Evolutionary conservation across 257 asterid genomes (phyloP).

Genomic region (Jacaranda copaia): DNA sequence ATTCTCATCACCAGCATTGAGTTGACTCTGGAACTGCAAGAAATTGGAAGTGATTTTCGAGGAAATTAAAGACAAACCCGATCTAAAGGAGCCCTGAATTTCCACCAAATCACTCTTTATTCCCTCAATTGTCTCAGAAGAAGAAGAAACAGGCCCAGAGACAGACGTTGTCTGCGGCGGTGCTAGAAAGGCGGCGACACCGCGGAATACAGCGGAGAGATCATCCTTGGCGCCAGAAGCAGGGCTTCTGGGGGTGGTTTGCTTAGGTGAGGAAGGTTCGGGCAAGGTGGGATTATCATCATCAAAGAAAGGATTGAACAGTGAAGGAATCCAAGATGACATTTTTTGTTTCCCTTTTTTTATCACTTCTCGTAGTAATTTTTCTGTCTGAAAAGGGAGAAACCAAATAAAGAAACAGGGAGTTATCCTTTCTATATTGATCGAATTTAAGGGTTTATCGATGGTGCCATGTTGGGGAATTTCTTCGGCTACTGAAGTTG

Average conservation of each 20-base stretch:
- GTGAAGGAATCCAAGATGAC: slow-evolving; percentile 74
- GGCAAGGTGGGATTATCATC: slow-evolving; percentile 37
- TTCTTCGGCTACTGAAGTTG: neutral
- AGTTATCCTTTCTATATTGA: neutral
- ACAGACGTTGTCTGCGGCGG: slow-evolving; percentile 51
- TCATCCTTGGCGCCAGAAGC: slow-evolving; percentile 52
- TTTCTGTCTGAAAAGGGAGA: neutral
- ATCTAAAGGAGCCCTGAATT: slow-evolving; percentile 71
- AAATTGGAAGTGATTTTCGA: slow-evolving; percentile 67
- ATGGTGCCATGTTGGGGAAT: neutral
- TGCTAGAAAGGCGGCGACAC: slow-evolving; percentile 74
- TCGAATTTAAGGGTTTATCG: neutral
- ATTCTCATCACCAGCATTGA: slow-evolving; percentile 35
- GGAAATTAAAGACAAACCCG: slow-evolving; percentile 61
- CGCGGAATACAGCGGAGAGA: slow-evolving; percentile 62
- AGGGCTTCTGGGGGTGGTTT: slow-evolving; percentile 36
- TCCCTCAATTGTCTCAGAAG: slow-evolving; percentile 57
- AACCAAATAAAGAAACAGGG: neutral
- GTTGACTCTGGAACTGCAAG: slow-evolving; percentile 47
- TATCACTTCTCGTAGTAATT: neutral
- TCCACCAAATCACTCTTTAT: slow-evolving; percentile 76
- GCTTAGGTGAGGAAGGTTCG: slow-evolving; percentile 32
- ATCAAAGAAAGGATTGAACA: slow-evolving; percentile 57
- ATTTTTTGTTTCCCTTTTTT: slow-evolving; percentile 32
- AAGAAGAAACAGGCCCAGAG: slow-evolving; percentile 31